Conservation (phyloP, 139 green algal species). For the Micractinium sp. region DNA sequence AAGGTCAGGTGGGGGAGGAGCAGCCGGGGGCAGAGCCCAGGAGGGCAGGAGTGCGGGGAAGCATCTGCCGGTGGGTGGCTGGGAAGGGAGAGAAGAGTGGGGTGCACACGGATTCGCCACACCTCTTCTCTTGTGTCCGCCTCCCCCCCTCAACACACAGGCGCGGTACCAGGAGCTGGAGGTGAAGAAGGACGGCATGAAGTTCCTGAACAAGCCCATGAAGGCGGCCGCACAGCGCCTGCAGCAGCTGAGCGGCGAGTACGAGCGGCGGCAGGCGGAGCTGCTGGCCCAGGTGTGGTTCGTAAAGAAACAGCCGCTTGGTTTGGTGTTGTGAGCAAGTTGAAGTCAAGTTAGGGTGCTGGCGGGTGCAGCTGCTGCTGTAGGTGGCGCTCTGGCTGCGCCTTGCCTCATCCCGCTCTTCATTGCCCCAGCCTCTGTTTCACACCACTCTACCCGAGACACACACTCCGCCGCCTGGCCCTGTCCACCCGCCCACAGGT, state of each 20-base stretch:
- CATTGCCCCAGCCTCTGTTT: no score
- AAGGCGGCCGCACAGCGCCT: slow-evolving; percentile 72
- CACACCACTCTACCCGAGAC: no score
- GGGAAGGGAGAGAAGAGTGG: no score
- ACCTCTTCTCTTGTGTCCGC: no score
- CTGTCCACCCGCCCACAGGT: no score
- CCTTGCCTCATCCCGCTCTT: no score
- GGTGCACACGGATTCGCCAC: no score
- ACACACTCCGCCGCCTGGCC: no score
- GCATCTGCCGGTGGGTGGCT: background rate
- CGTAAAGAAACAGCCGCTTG: background rate
- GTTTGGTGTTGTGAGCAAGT: background rate
- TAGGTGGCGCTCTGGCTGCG: background rate
- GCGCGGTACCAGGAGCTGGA: slow-evolving; percentile 83
- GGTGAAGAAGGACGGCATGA: slow-evolving; percentile 94
- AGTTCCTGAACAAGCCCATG: slow-evolving; percentile 91
- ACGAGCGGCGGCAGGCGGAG: slow-evolving; percentile 79
- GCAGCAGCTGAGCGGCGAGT: slow-evolving; percentile 64
- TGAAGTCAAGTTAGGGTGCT: background rate
- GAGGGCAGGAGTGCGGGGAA: slow-evolving; percentile 21
- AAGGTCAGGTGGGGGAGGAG: no score
- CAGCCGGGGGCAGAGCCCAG: no score
- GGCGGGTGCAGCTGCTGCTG: background rate
- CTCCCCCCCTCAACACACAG: no score
- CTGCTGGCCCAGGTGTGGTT: slow-evolving; percentile 79